Base-by-base conservation (phyloP, 176 grass and related monocot species). In the Carex littledalei region DNA sequence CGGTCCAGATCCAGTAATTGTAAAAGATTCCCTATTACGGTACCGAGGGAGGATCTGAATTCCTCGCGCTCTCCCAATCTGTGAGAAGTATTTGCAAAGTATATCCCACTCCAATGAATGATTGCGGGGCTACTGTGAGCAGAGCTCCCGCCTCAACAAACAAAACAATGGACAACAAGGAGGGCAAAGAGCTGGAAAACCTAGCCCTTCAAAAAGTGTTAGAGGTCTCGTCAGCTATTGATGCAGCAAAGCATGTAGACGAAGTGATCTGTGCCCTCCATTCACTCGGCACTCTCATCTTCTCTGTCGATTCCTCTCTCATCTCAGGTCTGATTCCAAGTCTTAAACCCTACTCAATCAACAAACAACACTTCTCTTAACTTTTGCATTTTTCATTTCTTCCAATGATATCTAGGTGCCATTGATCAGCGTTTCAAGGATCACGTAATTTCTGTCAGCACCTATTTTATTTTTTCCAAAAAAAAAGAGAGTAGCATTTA, bases 401-500 rank as follows among this genome's bases (percentile, higher is more conserved):
- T 59, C 9, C 14, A 80, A 64, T 64, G 56, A 63, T 84, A 41
- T 85, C 59, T 79, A 97, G 95, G 82, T 90, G 77, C 81, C 16
- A 65, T 94, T 70, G 89, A 88, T 89, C 84, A 89, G 80, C 84
- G 86, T 63, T 91, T 89, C 69, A 91, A 87, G 82, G 89, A 78
- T 54, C 84, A 97, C 87, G 95, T 97, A 89, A 91, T 68, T 29
- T 47, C 71, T 75, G 3, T 64, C 2, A 1, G 13, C 3, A 41
- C 35, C 41, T 3, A 4, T 78, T 62, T 54, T 13, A 49, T 29
- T 81, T 55, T 50, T 64, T 65, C 14, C 0, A 26, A 34, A 16
- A 45, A 10, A 45, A 10, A 39, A 39, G 1, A 39, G 5, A 39
- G 5, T 58, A 65, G 39, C 81, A 75, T 47, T 37, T 74, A 82